These are phyloP conservation scores for Globisporangium okanoganense DNA, from an alignment of 352 stramenopile species.

Conservation along the genomic window DNA sequence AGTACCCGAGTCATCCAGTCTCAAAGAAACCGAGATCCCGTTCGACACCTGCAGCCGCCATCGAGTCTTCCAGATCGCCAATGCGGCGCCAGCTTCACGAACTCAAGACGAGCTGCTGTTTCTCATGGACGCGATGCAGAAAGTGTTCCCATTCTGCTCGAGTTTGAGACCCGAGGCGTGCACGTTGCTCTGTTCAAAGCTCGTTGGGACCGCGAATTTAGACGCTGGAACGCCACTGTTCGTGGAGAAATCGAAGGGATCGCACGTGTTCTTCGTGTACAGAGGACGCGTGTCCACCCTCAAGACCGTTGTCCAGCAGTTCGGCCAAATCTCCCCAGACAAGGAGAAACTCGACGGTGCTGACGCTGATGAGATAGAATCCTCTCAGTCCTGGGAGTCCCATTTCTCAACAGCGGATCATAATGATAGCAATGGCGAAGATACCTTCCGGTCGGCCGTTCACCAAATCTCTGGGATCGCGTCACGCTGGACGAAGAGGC, in stretches of 20 bases:
- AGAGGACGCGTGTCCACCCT: conserved; percentile 18
- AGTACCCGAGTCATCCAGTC: not conserved
- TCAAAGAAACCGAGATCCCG: conserved; percentile 7
- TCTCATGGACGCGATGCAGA: conserved; percentile 42
- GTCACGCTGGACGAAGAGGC: not conserved
- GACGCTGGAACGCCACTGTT: conserved; percentile 26
- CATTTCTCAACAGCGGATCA: not conserved
- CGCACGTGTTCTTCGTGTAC: conserved; percentile 27
- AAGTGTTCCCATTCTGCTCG: conserved; percentile 36
- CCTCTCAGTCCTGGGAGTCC: conserved; percentile 5
- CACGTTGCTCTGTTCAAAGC: conserved; percentile 25
- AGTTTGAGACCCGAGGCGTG: conserved; percentile 31
- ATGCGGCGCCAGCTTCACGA: conserved; percentile 15
- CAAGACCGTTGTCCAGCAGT: conserved; percentile 25
- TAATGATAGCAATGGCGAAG: not conserved
- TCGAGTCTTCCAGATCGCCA: conserved; percentile 25
- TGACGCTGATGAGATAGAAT: not conserved
- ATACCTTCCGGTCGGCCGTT: not conserved
- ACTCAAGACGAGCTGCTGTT: conserved; percentile 34
- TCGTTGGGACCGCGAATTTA: conserved; percentile 25
- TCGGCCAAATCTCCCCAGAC: not conserved
- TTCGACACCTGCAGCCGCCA: conserved; percentile 18
- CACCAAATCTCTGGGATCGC: not conserved
- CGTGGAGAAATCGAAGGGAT: conserved; percentile 18
- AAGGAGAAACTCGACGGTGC: not conserved